Evolutionary conservation across 352 stramenopile genomes (phyloP).

Genomic region (Pseudoperonospora humuli): DNA sequence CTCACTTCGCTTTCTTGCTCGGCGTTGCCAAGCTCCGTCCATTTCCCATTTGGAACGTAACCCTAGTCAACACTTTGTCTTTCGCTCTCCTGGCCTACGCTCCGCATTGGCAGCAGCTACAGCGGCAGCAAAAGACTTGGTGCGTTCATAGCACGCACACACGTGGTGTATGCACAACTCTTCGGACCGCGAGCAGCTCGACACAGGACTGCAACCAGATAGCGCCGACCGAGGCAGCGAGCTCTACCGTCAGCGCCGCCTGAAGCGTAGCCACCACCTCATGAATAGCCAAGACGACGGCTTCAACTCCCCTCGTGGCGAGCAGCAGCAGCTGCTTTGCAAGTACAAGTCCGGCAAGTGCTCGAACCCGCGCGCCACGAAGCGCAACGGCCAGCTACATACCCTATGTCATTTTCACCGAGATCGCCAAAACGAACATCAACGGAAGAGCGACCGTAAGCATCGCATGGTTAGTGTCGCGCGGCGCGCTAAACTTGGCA

Average conservation of each 20-base stretch:
- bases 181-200: constrained; percentile 23
- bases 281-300: constrained; percentile 29
- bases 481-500: constrained; percentile 61
- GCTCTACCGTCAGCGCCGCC: constrained; percentile 24
- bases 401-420: constrained; percentile 83
- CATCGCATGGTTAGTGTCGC: constrained; percentile 75
- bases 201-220: constrained; percentile 22
- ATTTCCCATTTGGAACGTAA: constrained; percentile 6
- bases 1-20: constrained; percentile 27
- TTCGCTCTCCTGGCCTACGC: constrained; percentile 2
- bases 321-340: constrained; percentile 48
- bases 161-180: constrained; percentile 29
- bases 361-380: constrained; percentile 70
- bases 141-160: not conserved
- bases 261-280: constrained; percentile 25
- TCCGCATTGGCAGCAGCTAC: constrained; percentile 1
- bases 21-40: constrained; percentile 14
- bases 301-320: constrained; percentile 25
- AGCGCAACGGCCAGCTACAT: constrained; percentile 79
- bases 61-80: constrained; percentile 2
- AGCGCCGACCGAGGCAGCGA: constrained; percentile 25
- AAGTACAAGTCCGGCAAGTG: constrained; percentile 87
- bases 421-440: constrained; percentile 75
- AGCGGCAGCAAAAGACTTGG: constrained; percentile 6
- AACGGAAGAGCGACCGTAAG: constrained; percentile 85